These are phyloP conservation scores for Trichomonas vaginalis DNA, from an alignment of 208 protist genomes.

Conservation along the genomic window DNA sequence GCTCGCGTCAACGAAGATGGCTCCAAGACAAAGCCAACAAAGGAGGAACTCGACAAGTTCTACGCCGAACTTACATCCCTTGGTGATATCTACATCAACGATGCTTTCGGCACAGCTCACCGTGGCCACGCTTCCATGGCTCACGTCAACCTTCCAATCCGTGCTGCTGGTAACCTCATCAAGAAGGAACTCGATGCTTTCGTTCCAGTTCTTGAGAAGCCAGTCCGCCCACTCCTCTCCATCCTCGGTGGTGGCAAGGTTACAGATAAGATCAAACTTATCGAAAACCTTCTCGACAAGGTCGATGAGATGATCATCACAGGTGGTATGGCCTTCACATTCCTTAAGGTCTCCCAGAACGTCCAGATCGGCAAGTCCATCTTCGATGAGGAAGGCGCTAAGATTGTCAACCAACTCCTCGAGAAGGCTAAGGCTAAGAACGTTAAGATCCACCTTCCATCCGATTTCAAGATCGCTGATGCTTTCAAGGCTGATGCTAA, in stretches of 20 bases:
- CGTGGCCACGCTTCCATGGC: conserved; percentile 75
- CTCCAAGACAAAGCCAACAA: conserved; percentile 35
- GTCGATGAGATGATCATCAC: conserved; percentile 89
- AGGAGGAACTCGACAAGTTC: conserved; percentile 47
- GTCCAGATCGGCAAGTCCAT: conserved; percentile 46
- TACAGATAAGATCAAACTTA: conserved; percentile 91
- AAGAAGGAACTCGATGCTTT: conserved; percentile 96
- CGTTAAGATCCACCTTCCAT: conserved; percentile 81
- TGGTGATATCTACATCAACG: conserved; percentile 90
- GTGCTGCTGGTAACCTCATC: conserved; percentile 87
- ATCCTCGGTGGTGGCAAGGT: conserved; percentile 91
- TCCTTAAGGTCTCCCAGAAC: conserved; percentile 52
- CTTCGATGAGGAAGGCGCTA: conserved; percentile 44
- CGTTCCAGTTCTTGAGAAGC: conserved; percentile 54
- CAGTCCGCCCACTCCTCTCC: conserved; percentile 69
- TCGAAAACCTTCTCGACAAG: conserved; percentile 89
- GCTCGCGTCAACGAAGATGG: conserved; percentile 51
- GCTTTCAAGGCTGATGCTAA: conserved; percentile 30
- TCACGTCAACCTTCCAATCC: conserved; percentile 46
- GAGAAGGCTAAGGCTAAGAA: conserved; percentile 51
- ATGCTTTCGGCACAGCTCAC: conserved; percentile 92
- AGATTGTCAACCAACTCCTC: conserved; percentile 42
- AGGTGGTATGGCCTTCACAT: conserved; percentile 93
- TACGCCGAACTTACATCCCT: conserved; percentile 60
- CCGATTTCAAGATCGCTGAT: conserved; percentile 27